A percentile compares a stretch with the other conserved stretches of the same genome.
These are phyloP conservation scores for Rosellinia necatrix DNA, from an alignment of 2,329 filamentous ascomycete genomes.

Conservation along the genomic window DNA sequence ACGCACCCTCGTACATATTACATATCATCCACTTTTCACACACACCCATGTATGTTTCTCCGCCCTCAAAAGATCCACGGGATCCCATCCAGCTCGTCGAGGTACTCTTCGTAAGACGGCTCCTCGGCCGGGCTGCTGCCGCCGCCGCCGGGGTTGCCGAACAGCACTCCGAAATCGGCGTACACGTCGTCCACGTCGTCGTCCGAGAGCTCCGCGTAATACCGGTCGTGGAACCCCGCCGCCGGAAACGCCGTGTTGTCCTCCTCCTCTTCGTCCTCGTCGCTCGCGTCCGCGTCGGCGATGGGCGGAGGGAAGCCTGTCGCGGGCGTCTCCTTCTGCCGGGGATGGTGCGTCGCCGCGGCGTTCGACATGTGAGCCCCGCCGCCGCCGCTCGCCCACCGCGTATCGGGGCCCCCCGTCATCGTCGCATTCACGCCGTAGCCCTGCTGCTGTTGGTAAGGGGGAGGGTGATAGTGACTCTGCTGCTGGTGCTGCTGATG, in stretches of 20 bases:
- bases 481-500: not conserved
- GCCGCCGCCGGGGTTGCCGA: slow-evolving; percentile 46
- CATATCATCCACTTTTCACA: not conserved
- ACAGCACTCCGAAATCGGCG: slow-evolving; percentile 59
- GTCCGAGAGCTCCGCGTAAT: slow-evolving; percentile 46
- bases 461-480: not conserved
- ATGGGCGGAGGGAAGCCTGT: too few relatives aligned
- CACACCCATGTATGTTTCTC: too few relatives aligned
- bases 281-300: not conserved
- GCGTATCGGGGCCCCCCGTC: not conserved
- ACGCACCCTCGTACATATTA: too few relatives aligned
- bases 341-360: not conserved
- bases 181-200: slow-evolving; percentile 58
- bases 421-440: not conserved
- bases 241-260: slow-evolving; percentile 54
- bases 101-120: slow-evolving; percentile 59
- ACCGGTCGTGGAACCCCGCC: slow-evolving; percentile 50
- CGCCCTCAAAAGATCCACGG: slow-evolving; percentile 46
- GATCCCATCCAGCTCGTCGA: slow-evolving; percentile 61
- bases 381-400: not conserved
- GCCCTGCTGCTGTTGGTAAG: not conserved
- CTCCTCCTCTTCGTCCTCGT: slow-evolving; percentile 46
- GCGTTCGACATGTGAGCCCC: not conserved
- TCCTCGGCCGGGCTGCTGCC: too few relatives aligned
- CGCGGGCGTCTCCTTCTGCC: not conserved